Conservation (phyloP, 1,139 yeast species). For the Diutina scorzettiae region DNA sequence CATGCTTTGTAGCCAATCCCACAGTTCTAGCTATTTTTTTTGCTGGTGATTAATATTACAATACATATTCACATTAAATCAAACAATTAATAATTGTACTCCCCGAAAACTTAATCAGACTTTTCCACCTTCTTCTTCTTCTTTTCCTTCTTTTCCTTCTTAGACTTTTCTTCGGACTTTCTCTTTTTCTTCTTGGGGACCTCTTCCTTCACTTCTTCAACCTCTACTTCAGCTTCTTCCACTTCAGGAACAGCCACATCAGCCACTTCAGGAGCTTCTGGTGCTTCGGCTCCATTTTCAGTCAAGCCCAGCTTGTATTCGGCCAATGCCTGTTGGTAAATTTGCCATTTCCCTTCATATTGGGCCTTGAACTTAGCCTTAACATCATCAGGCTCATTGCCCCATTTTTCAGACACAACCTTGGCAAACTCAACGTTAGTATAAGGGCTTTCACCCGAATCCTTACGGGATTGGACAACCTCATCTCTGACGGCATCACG, state of each 20-base stretch:
- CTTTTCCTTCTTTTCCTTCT: not conserved
- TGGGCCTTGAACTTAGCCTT: conserved; percentile 3
- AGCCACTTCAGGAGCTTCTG: not conserved
- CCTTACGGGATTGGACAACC: not conserved
- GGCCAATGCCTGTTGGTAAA: conserved; percentile 1
- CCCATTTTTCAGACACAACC: not conserved
- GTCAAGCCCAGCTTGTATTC: not conserved
- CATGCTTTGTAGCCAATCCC: too few species aligned
- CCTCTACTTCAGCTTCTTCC: not conserved
- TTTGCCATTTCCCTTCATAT: not conserved
- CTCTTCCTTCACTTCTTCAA: not conserved
- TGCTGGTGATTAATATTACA: too few species aligned
- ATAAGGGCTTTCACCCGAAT: not conserved
- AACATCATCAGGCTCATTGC: not conserved
- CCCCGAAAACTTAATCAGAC: not conserved
- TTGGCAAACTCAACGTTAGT: conserved; percentile 1
- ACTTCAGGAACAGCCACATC: not conserved
- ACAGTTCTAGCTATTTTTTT: too few species aligned
- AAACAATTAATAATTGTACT: too few species aligned
- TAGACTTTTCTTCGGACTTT: not conserved
- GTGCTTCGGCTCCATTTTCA: not conserved
- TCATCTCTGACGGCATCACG: not conserved
- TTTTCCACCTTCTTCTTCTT: conserved; percentile 2
- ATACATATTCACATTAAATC: too few species aligned
- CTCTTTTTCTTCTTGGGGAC: not conserved